Evolutionary conservation across 2,329 filamentous ascomycete species (phyloP), one percentile per base, ranked within the genome.

Genomic region (Aureobasidium lini): DNA sequence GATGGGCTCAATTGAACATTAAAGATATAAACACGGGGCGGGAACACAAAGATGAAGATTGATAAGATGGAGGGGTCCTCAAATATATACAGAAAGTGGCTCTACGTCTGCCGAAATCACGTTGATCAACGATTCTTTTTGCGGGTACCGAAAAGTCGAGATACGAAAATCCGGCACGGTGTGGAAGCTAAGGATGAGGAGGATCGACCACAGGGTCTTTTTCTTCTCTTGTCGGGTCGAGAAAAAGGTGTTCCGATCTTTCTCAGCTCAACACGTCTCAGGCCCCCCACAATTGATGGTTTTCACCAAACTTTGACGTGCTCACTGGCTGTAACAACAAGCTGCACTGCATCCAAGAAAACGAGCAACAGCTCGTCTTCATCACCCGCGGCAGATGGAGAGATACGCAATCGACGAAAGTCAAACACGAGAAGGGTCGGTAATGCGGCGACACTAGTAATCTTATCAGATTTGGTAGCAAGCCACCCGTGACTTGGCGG

Each of bases 401-500:
- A 11, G 5, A 36, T 16, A n/a, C 7, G n/a, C 18, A 18, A 36
- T 28, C 23, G 28, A 11, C n/a, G n/a, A 7, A 42, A 42, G 29
- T 29, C 18, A 23, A 3, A 9, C 11, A 9, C 23, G 23, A 23
- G n/a, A 54, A 28, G 31, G 9, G 6, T 44, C 52, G 31, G 52
- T 39, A 43, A 23, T 43, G 11, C 40, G 52, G 40, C 52, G 1
- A 8, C 31, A 11, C 29, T 36, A 44, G 13, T 10, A 29, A 56
- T 56, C 52, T 56, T 56, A 56, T 56, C 52, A 56, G 52, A 56
- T 56, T 28, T 39, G 18, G 29, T 32, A n/a, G 39, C 52, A 56
- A 54, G 50, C 50, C 50, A 44, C 37, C 6, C 31, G 37, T 16
- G 46, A 34, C 46, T 49, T 32, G 46, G 46, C 46, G 31, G 28